Base-by-base conservation (phyloP, 2,329 filamentous ascomycete species). In the Ophiostoma piceae region DNA sequence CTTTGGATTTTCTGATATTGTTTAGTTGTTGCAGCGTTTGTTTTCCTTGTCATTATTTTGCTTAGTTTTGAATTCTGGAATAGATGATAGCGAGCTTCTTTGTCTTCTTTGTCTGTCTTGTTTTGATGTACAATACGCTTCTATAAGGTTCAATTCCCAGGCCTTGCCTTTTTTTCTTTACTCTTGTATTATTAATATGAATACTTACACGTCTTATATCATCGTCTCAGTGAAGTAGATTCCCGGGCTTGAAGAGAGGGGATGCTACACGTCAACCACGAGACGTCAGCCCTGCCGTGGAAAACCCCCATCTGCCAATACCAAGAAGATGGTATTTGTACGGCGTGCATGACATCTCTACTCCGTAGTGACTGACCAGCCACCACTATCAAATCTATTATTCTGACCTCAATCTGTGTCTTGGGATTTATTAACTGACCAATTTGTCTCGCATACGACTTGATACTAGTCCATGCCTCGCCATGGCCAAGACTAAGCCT, bases 31-130 rank as follows among this genome's bases (percentile, higher is more conserved):
- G 16, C 41, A 43, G 16, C 41, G 12, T 16, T 43, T 43, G 7
- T 11, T 43, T 39, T 47, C 12, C 19, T 68, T 68, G 12, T 19
- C 5, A 41, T 68, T 62, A 4, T 29, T 68, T 60, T 68, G 51
- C 9, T 57, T 57, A 57, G n/a, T 26, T 22, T 57, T 57, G n/a
- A 57, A 11, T 26, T 57, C 22, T 57, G n/a, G 51, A 26, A 26
- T 57, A 57, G 51, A 57, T 22, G 51, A 57, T 57, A 57, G 51
- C 51, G 51, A 57, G 22, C 51, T 57, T 29, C 51, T 26, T 26
- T 3, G 22, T 12, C 26, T 26, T 57, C 8, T 57, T 22, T 57
- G 43, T 57, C 12, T 57, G 51, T 57, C n/a, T 57, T 57, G n/a
- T 26, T 8, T 54, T 54, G 41, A 16, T 43, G 41, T 47, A 47